Percentiles rank a stretch among this genome's conserved stretches.
phyloP scores from a whole-genome alignment of 2,329 filamentous ascomycete species.

The Calcarisporium arbuscula region DNA sequence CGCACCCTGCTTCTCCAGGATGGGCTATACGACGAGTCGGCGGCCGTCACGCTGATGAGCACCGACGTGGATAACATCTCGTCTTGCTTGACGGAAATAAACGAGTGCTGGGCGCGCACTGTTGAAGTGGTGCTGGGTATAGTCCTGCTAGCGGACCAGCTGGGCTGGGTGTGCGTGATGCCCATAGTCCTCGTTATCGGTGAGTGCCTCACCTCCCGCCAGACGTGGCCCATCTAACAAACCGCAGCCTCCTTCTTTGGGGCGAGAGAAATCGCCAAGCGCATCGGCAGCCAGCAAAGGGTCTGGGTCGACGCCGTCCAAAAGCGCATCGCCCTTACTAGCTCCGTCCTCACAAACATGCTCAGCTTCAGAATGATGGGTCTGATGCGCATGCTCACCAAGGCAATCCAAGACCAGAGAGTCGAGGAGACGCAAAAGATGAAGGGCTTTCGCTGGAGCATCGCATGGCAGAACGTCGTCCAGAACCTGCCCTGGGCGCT shows the following conservation, averaged over 20 bases:
- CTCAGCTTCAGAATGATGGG: slow-evolving; percentile 35
- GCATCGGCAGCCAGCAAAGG: slow-evolving; percentile 11
- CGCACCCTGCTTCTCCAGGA: slow-evolving; percentile 11
- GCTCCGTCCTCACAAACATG: slow-evolving; percentile 27
- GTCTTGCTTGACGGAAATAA: slow-evolving; percentile 7
- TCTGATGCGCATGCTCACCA: slow-evolving; percentile 23
- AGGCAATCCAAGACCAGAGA: slow-evolving; percentile 26
- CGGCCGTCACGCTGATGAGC: slow-evolving; percentile 11
- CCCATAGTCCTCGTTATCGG: slow-evolving; percentile 13
- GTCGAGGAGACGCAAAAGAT: slow-evolving; percentile 18
- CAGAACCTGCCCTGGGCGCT: slow-evolving; percentile 13
- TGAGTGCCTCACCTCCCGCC: slow-evolving; percentile 1
- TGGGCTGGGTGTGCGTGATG: slow-evolving; percentile 14
- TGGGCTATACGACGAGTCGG: slow-evolving; percentile 10
- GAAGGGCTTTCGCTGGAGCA: slow-evolving; percentile 8
- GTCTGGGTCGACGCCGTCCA: slow-evolving; percentile 13
- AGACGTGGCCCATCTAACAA: too few relatives aligned
- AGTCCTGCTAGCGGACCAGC: slow-evolving; percentile 12
- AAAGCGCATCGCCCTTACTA: slow-evolving; percentile 12
- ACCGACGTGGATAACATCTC: slow-evolving; percentile 9
- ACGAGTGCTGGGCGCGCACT: slow-evolving; percentile 14
- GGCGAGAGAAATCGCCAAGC: slow-evolving; percentile 11
- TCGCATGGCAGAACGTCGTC: slow-evolving; percentile 13
- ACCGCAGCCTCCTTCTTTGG: slow-evolving; percentile 9
- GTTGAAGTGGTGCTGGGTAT: slow-evolving; percentile 13